These are phyloP conservation scores for Excoecaria cochinchinensis DNA, from an alignment of 345 rosid species.

Conservation along the genomic window DNA sequence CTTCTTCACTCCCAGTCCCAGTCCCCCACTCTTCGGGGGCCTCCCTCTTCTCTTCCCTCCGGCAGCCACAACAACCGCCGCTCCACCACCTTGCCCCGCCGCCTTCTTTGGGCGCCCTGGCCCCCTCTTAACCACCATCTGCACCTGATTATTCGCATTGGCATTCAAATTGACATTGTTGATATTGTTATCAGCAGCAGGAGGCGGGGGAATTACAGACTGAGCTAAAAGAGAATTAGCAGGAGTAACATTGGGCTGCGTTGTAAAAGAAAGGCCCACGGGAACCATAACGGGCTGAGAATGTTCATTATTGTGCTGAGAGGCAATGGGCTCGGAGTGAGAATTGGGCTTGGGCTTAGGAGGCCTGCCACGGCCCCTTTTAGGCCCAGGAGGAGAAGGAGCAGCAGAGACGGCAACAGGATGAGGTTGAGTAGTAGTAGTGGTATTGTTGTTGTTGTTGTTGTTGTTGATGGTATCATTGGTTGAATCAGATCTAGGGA, in stretches of 20 bases:
- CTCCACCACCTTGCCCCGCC: conserved; percentile 15
- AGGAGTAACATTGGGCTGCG: neutral
- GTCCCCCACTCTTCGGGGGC: conserved; percentile 28
- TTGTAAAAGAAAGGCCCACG: neutral
- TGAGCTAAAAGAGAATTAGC: neutral
- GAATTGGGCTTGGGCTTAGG: conserved; percentile 42
- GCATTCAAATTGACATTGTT: conserved; percentile 4
- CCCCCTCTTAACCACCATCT: conserved; percentile 18
- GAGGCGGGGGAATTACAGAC: neutral
- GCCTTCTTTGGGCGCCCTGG: conserved; percentile 52
- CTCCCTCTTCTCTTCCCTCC: conserved; percentile 35
- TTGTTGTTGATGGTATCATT: neutral
- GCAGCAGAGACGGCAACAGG: conserved; percentile 9
- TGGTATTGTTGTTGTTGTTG: too few species aligned
- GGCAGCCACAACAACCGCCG: conserved; percentile 13
- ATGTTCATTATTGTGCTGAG: neutral
- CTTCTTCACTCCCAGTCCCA: conserved; percentile 29
- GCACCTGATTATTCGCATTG: neutral
- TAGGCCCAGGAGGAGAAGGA: conserved; percentile 33
- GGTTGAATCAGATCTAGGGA: conserved; percentile 45
- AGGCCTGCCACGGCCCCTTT: conserved; percentile 71
- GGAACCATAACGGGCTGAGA: neutral
- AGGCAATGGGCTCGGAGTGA: neutral
- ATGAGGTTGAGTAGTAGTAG: neutral
- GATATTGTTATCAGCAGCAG: neutral